Evolutionary conservation across 768 basidiomycete species (phyloP).

Genomic region (Coprinellus micaceus): DNA sequence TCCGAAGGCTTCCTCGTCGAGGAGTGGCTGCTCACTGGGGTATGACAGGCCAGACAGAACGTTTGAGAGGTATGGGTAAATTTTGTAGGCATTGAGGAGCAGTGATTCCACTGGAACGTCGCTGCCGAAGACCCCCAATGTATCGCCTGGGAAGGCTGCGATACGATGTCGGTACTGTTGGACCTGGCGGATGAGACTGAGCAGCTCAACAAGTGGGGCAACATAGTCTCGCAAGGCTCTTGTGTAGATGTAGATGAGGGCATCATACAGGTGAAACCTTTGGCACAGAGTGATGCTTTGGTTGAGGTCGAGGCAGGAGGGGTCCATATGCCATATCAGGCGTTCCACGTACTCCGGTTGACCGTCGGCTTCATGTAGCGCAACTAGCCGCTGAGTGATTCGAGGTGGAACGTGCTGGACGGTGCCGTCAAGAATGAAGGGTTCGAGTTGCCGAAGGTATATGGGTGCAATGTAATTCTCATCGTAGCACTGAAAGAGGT

Average conservation of each 20-base stretch:
- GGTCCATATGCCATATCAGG: slow-evolving; percentile 95
- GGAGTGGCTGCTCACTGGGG: slow-evolving; percentile 75
- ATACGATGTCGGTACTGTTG: slow-evolving; percentile 32
- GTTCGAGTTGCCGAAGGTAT: slow-evolving; percentile 78
- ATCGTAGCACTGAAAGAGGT: slow-evolving; percentile 88
- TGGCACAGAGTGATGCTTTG: slow-evolving; percentile 88
- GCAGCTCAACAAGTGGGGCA: slow-evolving; percentile 81
- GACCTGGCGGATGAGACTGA: slow-evolving; percentile 70
- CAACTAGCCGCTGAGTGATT: slow-evolving; percentile 81
- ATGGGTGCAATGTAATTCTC: slow-evolving; percentile 80
- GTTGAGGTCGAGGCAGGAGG: slow-evolving; percentile 86
- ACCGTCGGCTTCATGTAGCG: slow-evolving; percentile 66
- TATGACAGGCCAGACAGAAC: slow-evolving; percentile 80
- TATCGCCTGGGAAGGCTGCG: neutral
- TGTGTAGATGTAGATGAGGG: slow-evolving; percentile 91
- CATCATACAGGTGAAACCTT: slow-evolving; percentile 81
- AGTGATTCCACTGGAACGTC: slow-evolving; percentile 44
- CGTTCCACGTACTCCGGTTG: slow-evolving; percentile 78
- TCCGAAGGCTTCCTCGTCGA: slow-evolving; percentile 55
- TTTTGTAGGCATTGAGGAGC: slow-evolving; percentile 80
- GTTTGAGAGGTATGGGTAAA: slow-evolving; percentile 84
- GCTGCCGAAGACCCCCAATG: slow-evolving; percentile 23
- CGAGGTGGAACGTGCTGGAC: slow-evolving; percentile 78
- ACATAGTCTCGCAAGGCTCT: slow-evolving; percentile 85
- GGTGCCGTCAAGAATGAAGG: slow-evolving; percentile 71